Evolutionary conservation across 2,329 filamentous ascomycete species (phyloP).

Genomic region (Ascochyta clinopodiicola): DNA sequence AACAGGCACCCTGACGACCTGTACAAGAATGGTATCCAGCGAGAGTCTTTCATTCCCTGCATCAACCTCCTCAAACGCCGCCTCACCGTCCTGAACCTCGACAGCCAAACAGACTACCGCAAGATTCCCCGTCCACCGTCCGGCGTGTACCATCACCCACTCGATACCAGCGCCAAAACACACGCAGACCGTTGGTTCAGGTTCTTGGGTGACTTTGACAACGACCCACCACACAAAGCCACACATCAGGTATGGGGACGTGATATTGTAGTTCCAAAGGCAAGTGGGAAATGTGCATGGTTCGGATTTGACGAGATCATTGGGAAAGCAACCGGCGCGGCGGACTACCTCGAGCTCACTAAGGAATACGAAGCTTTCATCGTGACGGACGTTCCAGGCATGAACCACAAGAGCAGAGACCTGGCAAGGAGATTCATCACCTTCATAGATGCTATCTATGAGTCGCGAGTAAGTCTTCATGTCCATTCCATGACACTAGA

Average conservation of each 20-base stretch:
- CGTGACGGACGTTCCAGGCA: slow-evolving; percentile 87
- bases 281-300: slow-evolving; percentile 85
- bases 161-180: slow-evolving; percentile 75
- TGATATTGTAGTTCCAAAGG: slow-evolving; percentile 83
- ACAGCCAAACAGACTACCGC: slow-evolving; percentile 95
- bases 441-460: slow-evolving; percentile 96
- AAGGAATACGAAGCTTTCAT: slow-evolving; percentile 91
- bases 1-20: slow-evolving; percentile 96
- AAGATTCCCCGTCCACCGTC: slow-evolving; percentile 93
- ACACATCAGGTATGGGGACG: slow-evolving; percentile 91
- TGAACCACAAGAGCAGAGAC: slow-evolving; percentile 87
- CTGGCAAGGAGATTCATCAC: slow-evolving; percentile 94
- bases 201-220: slow-evolving; percentile 84
- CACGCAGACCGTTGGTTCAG: slow-evolving; percentile 96
- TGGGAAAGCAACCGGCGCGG: slow-evolving; percentile 84
- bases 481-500: not conserved
- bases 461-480: slow-evolving; percentile 61
- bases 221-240: slow-evolving; percentile 77
- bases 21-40: slow-evolving; percentile 97
- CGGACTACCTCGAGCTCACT: slow-evolving; percentile 93
- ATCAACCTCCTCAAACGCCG: slow-evolving; percentile 88
- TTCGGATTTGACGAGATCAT: slow-evolving; percentile 95
- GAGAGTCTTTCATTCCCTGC: slow-evolving; percentile 92
- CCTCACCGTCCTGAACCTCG: slow-evolving; percentile 89
- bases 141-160: slow-evolving; percentile 89